These are phyloP conservation scores for Schwanniomyces polymorphus DNA, from an alignment of 805 yeast genomes.

Conservation along the genomic window DNA sequence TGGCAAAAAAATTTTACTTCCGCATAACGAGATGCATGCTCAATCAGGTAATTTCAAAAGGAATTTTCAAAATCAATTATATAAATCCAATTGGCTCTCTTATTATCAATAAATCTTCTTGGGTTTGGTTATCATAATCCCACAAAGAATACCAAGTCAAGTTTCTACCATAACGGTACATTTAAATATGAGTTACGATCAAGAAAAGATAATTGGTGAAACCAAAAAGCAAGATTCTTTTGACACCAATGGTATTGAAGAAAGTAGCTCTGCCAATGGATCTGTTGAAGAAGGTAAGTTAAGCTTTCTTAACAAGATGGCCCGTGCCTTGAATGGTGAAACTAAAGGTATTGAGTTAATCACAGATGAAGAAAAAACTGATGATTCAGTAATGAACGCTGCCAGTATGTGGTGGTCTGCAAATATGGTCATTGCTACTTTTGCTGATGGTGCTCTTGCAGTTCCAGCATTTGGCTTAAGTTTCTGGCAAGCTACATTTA, in stretches of 20 bases:
- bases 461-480: slow-evolving; percentile 63
- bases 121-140: background rate
- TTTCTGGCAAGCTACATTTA: slow-evolving; percentile 69
- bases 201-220: background rate
- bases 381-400: slow-evolving; percentile 63
- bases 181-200: background rate
- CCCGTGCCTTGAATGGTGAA: slow-evolving; percentile 40
- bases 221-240: slow-evolving; percentile 1
- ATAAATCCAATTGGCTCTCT: background rate
- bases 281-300: slow-evolving; percentile 14
- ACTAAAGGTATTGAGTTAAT: slow-evolving; percentile 78
- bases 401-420: slow-evolving; percentile 92
- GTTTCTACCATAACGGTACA: background rate
- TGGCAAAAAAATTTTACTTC: background rate
- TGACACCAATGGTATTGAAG: slow-evolving; percentile 1
- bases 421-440: slow-evolving; percentile 82
- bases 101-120: background rate
- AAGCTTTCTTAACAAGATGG: slow-evolving; percentile 29
- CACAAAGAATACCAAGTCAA: background rate
- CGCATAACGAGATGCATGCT: background rate
- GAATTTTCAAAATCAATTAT: background rate
- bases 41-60: background rate
- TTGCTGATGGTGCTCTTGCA: slow-evolving; percentile 67
- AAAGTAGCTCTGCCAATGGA: slow-evolving; percentile 4
- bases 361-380: slow-evolving; percentile 75